These are phyloP conservation scores for Zymoseptoria passerinii DNA, from an alignment of 2,329 filamentous ascomycete genomes.

Conservation along the genomic window DNA sequence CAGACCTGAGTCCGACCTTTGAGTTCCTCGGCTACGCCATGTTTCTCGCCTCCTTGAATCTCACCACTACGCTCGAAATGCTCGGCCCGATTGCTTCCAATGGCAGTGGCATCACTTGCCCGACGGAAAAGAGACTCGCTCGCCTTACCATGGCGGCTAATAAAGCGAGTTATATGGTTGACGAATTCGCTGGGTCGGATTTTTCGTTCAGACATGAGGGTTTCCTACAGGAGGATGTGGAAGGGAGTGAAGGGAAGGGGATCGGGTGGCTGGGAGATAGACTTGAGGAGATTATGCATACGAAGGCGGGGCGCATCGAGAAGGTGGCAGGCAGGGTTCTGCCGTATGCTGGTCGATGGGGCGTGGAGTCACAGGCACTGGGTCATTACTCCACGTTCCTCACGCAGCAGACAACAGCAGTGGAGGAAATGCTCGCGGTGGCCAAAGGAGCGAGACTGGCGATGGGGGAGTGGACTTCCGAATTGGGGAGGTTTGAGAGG, in stretches of 20 bases:
- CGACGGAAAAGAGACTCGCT: neutral
- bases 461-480: neutral
- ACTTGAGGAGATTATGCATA: neutral
- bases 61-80: neutral
- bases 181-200: constrained; percentile 5
- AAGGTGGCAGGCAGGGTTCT: neutral
- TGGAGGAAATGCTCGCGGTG: constrained; percentile 1
- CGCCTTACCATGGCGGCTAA: neutral
- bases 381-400: constrained; percentile 6
- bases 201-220: constrained; percentile 1
- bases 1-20: constrained; percentile 3
- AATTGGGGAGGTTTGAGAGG: constrained; percentile 3
- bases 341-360: constrained; percentile 1
- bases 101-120: neutral
- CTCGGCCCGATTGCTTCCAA: constrained; percentile 1
- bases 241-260: neutral
- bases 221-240: neutral
- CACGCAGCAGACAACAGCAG: neutral
- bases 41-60: constrained; percentile 3
- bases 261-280: neutral
- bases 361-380: constrained; percentile 1
- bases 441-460: neutral
- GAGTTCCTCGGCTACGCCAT: constrained; percentile 8
- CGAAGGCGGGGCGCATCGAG: neutral
- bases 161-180: constrained; percentile 1